Evolutionary conservation across 371 early-diverging fungal genomes (phyloP).

Genomic region (Mucor circinelloides): DNA sequence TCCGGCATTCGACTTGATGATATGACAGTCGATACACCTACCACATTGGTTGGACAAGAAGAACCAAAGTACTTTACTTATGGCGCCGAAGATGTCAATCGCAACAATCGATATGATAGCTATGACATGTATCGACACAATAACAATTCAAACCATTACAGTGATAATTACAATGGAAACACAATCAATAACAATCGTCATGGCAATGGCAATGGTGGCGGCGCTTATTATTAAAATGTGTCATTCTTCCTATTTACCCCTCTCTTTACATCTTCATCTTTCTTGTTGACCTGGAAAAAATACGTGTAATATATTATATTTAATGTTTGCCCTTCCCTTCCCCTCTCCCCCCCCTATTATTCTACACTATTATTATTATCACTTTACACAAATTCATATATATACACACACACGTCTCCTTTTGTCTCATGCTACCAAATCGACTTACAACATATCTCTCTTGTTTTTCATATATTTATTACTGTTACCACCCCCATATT

Average conservation of each 20-base stretch:
- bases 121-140: conserved; percentile 26
- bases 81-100: neutral
- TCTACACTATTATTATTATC: neutral
- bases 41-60: conserved; percentile 23
- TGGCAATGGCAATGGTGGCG: conserved; percentile 12
- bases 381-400: neutral
- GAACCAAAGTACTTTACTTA: conserved; percentile 20
- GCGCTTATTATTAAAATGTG: conserved; percentile 9
- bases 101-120: conserved; percentile 25
- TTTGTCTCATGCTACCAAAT: neutral
- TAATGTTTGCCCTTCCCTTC: neutral
- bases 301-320: neutral
- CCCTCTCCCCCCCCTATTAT: neutral
- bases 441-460: neutral
- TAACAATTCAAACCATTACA: conserved; percentile 8
- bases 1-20: conserved; percentile 53
- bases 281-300: neutral
- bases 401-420: neutral
- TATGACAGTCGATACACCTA: conserved; percentile 40
- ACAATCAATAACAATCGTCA: conserved; percentile 12
- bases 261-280: neutral
- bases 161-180: conserved; percentile 13
- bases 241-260: neutral
- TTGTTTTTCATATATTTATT: neutral
- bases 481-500: neutral